phyloP scores from a whole-genome alignment of 768 basidiomycete species.

The Boletus tomentosulus region DNA sequence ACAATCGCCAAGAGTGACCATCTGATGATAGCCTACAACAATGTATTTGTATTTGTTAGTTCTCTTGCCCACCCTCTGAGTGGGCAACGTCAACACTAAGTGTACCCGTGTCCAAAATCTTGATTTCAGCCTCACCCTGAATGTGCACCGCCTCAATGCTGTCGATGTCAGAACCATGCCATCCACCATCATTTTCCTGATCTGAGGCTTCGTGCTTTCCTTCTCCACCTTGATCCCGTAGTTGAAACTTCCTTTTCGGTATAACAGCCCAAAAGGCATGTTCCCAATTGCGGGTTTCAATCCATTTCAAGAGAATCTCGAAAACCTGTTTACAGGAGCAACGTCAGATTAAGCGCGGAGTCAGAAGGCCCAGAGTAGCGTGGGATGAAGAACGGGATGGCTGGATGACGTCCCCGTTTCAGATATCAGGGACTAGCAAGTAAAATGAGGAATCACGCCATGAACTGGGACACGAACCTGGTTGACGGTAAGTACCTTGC shows the following conservation, averaged over 20 bases:
- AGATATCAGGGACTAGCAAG: background rate
- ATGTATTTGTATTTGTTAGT: too few species aligned
- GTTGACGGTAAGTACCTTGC: conserved; percentile 97
- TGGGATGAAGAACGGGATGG: background rate
- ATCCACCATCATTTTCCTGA: background rate
- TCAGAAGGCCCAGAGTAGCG: conserved; percentile 2
- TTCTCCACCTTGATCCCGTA: conserved; percentile 12
- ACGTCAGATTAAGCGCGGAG: background rate
- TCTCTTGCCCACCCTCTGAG: background rate
- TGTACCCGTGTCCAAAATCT: background rate
- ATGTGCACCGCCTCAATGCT: background rate
- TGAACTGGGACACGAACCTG: conserved; percentile 45
- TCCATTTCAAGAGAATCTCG: conserved; percentile 88
- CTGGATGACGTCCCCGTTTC: background rate
- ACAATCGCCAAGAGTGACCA: too few species aligned
- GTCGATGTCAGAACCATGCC: background rate
- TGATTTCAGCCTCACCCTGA: background rate
- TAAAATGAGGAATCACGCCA: background rate
- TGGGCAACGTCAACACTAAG: background rate
- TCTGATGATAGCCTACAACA: too few species aligned
- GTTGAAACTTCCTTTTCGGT: conserved; percentile 83
- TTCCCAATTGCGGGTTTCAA: conserved; percentile 84
- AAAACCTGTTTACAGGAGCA: conserved; percentile 47
- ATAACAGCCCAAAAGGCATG: conserved; percentile 84
- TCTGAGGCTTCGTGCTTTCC: background rate